Evolutionary conservation across 192 early-diverging fungal genomes (phyloP).

Genomic region (Anaeromyces robustus): DNA sequence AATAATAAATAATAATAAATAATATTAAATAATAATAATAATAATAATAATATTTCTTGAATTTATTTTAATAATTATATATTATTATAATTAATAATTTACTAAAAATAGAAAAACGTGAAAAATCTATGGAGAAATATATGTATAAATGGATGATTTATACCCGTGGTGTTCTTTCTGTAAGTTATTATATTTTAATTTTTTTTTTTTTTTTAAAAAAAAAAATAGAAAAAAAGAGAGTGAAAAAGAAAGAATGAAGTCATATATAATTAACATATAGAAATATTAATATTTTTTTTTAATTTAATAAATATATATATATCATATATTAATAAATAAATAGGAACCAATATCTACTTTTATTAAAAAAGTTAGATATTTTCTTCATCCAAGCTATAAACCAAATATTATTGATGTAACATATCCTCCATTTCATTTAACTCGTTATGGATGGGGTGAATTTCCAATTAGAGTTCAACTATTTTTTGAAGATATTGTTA

Average conservation of each 20-base stretch:
- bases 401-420: conserved; percentile 77
- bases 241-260: too few species aligned
- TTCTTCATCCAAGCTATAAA: conserved; percentile 76
- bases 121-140: background rate
- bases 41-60: too few species aligned
- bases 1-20: too few species aligned
- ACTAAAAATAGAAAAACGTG: conserved; percentile 3
- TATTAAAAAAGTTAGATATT: conserved; percentile 63
- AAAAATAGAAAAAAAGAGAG: too few species aligned
- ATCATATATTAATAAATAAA: too few species aligned
- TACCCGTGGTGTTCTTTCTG: conserved; percentile 39
- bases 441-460: conserved; percentile 89
- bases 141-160: conserved; percentile 83
- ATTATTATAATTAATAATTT: too few species aligned
- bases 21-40: too few species aligned
- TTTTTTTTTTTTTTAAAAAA: too few species aligned
- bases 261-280: too few species aligned
- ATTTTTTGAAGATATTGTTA: conserved; percentile 63
- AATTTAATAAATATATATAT: too few species aligned
- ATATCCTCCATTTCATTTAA: conserved; percentile 63
- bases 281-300: too few species aligned
- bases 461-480: conserved; percentile 71
- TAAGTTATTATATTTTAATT: conserved; percentile 12
- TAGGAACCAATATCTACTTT: conserved; percentile 36
- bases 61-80: too few species aligned